phyloP scores from a whole-genome alignment of 371 early-diverging fungal genomes.

The Dipsacomyces acuminosporus region DNA sequence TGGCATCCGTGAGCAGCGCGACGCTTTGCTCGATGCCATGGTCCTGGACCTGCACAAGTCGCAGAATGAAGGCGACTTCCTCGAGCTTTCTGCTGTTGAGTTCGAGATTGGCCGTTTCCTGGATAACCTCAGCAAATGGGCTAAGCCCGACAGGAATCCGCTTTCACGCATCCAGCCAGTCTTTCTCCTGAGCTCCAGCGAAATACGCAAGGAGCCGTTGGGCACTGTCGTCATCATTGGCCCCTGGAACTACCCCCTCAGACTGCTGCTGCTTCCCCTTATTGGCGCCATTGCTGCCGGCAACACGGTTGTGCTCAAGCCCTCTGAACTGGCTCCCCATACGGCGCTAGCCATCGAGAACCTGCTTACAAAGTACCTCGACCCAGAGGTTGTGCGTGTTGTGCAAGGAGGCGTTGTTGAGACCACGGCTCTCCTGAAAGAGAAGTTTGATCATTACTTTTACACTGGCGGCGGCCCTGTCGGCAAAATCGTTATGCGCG shows the following conservation, averaged over 20 bases:
- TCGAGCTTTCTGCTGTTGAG: slow-evolving; percentile 51
- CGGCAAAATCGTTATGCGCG: slow-evolving; percentile 70
- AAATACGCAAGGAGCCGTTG: slow-evolving; percentile 68
- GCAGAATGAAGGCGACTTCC: slow-evolving; percentile 30
- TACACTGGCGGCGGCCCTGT: slow-evolving; percentile 82
- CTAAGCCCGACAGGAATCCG: slow-evolving; percentile 51
- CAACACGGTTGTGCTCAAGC: slow-evolving; percentile 83
- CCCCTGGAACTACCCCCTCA: slow-evolving; percentile 87
- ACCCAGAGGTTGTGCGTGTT: slow-evolving; percentile 58
- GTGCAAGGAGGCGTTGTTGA: slow-evolving; percentile 78
- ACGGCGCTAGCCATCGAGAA: slow-evolving; percentile 61
- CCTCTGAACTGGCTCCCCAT: slow-evolving; percentile 77
- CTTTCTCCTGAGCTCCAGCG: slow-evolving; percentile 32
- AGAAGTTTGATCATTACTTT: slow-evolving; percentile 77
- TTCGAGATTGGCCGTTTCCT: slow-evolving; percentile 64
- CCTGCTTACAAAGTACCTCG: slow-evolving; percentile 69
- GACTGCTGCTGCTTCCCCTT: slow-evolving; percentile 68
- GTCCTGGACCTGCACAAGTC: too few species aligned
- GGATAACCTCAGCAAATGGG: slow-evolving; percentile 61
- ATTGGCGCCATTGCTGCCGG: slow-evolving; percentile 89
- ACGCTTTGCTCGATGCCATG: not conserved
- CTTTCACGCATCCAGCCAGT: slow-evolving; percentile 49
- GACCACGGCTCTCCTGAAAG: slow-evolving; percentile 66
- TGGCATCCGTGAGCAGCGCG: not conserved
- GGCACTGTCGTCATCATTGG: slow-evolving; percentile 72